Evolutionary conservation across 1,284 basidiomycete genomes (phyloP).

Genomic region (Ustilago crameri): DNA sequence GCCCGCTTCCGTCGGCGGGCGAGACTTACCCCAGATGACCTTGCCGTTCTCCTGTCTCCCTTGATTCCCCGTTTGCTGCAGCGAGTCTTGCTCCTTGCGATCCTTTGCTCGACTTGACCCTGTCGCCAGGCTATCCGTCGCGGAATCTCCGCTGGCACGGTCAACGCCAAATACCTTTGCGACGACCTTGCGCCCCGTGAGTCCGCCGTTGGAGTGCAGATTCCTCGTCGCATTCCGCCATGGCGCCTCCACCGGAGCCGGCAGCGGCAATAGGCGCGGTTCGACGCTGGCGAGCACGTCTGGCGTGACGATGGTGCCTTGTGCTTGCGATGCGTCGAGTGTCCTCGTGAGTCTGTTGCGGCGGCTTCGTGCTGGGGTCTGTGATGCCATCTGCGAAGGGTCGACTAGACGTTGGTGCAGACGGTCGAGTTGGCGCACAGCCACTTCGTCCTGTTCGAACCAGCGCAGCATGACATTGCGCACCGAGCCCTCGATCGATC

Average conservation of each 20-base stretch:
- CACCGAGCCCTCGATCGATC: slow-evolving; percentile 3
- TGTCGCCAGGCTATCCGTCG: slow-evolving; percentile 22
- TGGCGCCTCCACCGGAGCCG: not conserved
- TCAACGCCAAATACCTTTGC: slow-evolving; percentile 33
- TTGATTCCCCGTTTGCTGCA: not conserved
- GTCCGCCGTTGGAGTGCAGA: slow-evolving; percentile 8
- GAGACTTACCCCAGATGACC: slow-evolving; percentile 39
- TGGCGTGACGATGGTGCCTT: slow-evolving; percentile 8
- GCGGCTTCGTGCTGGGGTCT: not conserved
- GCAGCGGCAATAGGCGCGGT: slow-evolving; percentile 23
- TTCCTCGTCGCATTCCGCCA: slow-evolving; percentile 27
- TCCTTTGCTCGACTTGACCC: slow-evolving; percentile 11
- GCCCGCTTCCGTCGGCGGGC: slow-evolving; percentile 1
- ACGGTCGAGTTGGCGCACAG: slow-evolving; percentile 21
- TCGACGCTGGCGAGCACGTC: slow-evolving; percentile 29
- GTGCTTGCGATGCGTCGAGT: not conserved
- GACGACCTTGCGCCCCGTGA: slow-evolving; percentile 18
- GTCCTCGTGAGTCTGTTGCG: slow-evolving; percentile 6
- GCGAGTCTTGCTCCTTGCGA: not conserved
- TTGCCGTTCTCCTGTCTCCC: slow-evolving; percentile 19
- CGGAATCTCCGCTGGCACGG: slow-evolving; percentile 11
- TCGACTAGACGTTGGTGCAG: slow-evolving; percentile 16
- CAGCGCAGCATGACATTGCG: slow-evolving; percentile 16
- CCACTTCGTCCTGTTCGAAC: slow-evolving; percentile 21
- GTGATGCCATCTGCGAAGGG: slow-evolving; percentile 2